These are phyloP conservation scores for Akanthomyces lecanii DNA, from an alignment of 2,329 filamentous ascomycete species.

Conservation along the genomic window DNA sequence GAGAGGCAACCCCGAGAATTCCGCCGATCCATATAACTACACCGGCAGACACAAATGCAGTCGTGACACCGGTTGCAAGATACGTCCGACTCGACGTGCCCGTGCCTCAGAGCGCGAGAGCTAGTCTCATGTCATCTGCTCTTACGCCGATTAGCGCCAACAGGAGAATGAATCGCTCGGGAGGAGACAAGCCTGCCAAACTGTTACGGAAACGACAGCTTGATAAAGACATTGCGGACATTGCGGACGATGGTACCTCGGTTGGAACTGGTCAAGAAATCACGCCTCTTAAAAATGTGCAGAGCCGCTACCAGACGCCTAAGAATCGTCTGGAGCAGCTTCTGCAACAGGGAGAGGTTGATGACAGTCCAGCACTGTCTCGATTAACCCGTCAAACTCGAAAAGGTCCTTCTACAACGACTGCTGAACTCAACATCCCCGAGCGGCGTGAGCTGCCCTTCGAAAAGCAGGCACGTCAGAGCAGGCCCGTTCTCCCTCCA, in stretches of 20 bases:
- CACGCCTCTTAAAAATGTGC: conserved; percentile 14
- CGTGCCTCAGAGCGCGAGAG: conserved; percentile 21
- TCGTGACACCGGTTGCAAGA: conserved; percentile 19
- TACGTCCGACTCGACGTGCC: conserved; percentile 21
- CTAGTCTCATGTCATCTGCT: conserved; percentile 24
- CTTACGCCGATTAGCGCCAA: conserved; percentile 38
- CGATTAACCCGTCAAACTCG: conserved; percentile 25
- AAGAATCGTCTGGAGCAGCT: conserved; percentile 32
- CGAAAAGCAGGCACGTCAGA: conserved; percentile 23
- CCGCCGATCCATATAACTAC: conserved; percentile 5
- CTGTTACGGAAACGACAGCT: conserved; percentile 24
- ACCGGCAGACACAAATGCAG: background rate
- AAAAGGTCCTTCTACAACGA: conserved; percentile 17
- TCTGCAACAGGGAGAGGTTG: conserved; percentile 28
- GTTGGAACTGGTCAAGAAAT: conserved; percentile 19
- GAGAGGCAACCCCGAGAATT: conserved; percentile 19
- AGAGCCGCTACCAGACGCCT: conserved; percentile 10
- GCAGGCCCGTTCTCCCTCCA: background rate
- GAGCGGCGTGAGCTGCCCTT: conserved; percentile 42
- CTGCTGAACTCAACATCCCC: conserved; percentile 31
- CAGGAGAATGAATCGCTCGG: conserved; percentile 23
- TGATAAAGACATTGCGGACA: conserved; percentile 35
- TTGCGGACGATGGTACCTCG: conserved; percentile 47
- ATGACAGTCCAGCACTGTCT: conserved; percentile 24
- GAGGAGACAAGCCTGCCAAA: conserved; percentile 21